Conservation (phyloP, 2,329 filamentous ascomycete species). For the Sordariomycetes sp. region DNA sequence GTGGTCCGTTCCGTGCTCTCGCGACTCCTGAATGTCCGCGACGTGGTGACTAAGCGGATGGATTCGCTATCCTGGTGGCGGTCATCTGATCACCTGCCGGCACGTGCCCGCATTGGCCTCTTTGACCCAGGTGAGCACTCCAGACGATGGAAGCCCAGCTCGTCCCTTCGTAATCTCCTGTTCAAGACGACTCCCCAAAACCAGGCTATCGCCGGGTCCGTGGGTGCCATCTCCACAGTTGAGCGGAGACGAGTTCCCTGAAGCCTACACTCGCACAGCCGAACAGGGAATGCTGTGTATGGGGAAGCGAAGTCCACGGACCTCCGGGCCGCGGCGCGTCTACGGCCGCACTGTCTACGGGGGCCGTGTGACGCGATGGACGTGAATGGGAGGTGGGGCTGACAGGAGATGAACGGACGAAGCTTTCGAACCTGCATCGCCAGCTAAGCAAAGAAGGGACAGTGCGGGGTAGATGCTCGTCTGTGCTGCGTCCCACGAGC, state of each 20-base stretch:
- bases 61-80: neutral
- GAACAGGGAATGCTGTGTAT: neutral
- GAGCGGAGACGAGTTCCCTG: neutral
- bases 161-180: too few species aligned
- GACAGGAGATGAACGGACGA: neutral
- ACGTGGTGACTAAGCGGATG: neutral
- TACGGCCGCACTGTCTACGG: neutral
- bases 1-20: neutral
- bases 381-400: neutral
- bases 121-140: too few species aligned
- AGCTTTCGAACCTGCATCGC: neutral
- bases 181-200: too few species aligned
- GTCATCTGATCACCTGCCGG: too few species aligned
- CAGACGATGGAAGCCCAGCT: too few species aligned
- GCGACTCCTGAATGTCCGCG: conserved; percentile 2
- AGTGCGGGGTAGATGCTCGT: neutral
- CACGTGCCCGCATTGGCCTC: too few species aligned
- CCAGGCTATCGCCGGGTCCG: too few species aligned
- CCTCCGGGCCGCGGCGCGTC: neutral
- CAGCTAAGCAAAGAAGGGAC: neutral
- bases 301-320: neutral
- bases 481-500: too few species aligned
- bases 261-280: neutral
- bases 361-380: neutral
- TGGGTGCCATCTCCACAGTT: neutral